Evolutionary conservation across 2,329 filamentous ascomycete species (phyloP), one percentile per base, ranked within the genome.

Genomic region (Colletotrichum sp.): DNA sequence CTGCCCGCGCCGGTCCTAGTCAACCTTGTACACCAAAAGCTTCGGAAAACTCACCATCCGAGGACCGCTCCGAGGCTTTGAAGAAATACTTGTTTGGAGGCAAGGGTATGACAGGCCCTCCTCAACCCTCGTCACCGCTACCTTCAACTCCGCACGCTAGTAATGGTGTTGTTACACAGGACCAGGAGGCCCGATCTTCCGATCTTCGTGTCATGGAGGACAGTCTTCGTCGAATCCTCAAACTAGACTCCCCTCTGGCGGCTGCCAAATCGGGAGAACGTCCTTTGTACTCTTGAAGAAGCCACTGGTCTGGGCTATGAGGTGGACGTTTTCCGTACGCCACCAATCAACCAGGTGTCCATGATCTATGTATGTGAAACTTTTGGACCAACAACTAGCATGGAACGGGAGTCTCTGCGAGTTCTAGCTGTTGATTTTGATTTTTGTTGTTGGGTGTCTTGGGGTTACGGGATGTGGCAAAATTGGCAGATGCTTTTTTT

Each of bases 31-130:
- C 22, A 30, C 7, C 69, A n/a, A 67, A 63, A 67, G 32, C 44
- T 65, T 25, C 69, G 68, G 3, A 74, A 68, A 19, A 72, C 76
- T 52, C 67, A 72, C n/a, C 77, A 77, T 27, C 82, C 82, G 34
- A 76, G 48, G 77, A 86, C 72, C 80, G 83, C 25, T 80, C 84
- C 7, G 90, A 92, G 77, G 89, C 89, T 64, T 81, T 92, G 28
- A 93, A 92, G 81, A 88, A 86, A 61, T 92, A 90, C 79, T 82
- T 92, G 1, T 91, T 91, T 66, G 85, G 87, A 52, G 85, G 85
- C 63, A 81, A 85, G 74, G 75, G 79, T 22, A 65, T 80, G 28
- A 75, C 76, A 52, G 69, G 67, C 8, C 55, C 59, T 34, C 73
- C 76, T 8, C 77, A 75, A 39, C 60, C 64, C 22, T 59, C 68